Base-by-base conservation (phyloP, 176 grass and related monocot species). In the Ampelocalamus luodianensis region DNA sequence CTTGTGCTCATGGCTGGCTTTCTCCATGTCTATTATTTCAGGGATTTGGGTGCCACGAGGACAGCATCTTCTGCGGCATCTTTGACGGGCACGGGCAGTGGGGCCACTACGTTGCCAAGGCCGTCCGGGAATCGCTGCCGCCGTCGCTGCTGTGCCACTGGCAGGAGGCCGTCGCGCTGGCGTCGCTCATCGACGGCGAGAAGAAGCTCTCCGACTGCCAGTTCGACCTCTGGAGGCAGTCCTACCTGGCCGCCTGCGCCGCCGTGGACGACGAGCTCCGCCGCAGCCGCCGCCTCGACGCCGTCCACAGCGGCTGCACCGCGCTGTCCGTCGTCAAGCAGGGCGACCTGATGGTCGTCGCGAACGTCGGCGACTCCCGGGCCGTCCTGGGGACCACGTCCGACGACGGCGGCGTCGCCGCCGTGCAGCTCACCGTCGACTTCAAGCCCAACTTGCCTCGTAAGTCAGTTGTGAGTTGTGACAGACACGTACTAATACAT, bases 91-190 rank as follows among this genome's bases (percentile, higher is more conserved):
- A 99, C 37, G 97, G 97, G 4, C 88, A 78, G 34, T 99, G 97
- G 97, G 97, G 97, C 10, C 93, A 96, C 76, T 96, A 99, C 84
- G 93, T 99, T 0, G 83, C 97, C n/a, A 99, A 96, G 74, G 78
- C 55, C 10, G 93, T 96, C 40, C 56, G 84, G 51, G 87, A 96
- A 48, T 85, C 90, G 45, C 81, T 99, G 68, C 93, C 97, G 79
- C 58, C 88, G 56, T 82, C 93, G 82, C 88, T 99, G 66, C 85
- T 96, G 36, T 77, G 92, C 82, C 90, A 91, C 65, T 94, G 90
- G 90, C 93, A 92, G 70, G 97, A 99, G 85, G 90, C 97, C 4
- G 27, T 96, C 8, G 18, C 86, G n/a, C 58, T 94, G 40, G 82
- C 90, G n/a, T 79, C 90, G 38, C 85, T 90, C 40, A 61, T 90